Percentiles rank a stretch among this genome's conserved stretches.
phyloP scores from a whole-genome alignment of 352 stramenopile genomes.

The Phytophthora pini region DNA sequence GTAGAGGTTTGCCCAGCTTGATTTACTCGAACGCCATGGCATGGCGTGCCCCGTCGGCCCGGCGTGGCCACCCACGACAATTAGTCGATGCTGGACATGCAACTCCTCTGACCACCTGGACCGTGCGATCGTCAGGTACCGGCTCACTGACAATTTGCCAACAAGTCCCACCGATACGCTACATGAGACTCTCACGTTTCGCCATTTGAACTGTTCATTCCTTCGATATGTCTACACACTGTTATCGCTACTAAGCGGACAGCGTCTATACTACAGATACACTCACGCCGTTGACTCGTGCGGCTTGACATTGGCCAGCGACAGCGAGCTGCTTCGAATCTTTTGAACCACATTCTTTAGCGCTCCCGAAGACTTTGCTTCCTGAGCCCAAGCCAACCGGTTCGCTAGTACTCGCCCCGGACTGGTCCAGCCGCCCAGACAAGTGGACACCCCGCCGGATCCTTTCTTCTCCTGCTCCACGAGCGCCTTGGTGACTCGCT shows the following conservation, averaged over 20 bases:
- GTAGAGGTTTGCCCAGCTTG: conserved; percentile 4
- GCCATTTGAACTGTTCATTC: neutral
- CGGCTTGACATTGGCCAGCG: conserved; percentile 7
- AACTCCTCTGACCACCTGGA: neutral
- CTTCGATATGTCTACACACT: neutral
- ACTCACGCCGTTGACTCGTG: conserved; percentile 21
- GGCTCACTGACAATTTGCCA: neutral
- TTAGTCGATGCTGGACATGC: conserved; percentile 18
- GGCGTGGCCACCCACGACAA: conserved; percentile 3
- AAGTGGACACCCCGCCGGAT: conserved; percentile 11
- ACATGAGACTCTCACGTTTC: too few species aligned
- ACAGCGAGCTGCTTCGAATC: conserved; percentile 19
- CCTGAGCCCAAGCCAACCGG: conserved; percentile 23
- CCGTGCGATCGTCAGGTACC: neutral
- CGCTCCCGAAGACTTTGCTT: conserved; percentile 13
- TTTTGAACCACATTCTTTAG: conserved; percentile 18
- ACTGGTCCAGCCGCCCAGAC: conserved; percentile 4
- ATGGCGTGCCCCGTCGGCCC: too few species aligned
- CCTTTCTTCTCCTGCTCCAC: conserved; percentile 24
- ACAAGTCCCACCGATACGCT: too few species aligned
- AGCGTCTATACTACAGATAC: conserved; percentile 13
- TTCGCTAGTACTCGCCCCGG: conserved; percentile 6
- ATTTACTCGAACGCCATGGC: neutral
- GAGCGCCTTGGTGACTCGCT: conserved; percentile 31
- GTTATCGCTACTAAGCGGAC: neutral